Evolutionary conservation across 345 rosid genomes (phyloP), one percentile per base, ranked within the genome.

Genomic region (Sonneratia alba): DNA sequence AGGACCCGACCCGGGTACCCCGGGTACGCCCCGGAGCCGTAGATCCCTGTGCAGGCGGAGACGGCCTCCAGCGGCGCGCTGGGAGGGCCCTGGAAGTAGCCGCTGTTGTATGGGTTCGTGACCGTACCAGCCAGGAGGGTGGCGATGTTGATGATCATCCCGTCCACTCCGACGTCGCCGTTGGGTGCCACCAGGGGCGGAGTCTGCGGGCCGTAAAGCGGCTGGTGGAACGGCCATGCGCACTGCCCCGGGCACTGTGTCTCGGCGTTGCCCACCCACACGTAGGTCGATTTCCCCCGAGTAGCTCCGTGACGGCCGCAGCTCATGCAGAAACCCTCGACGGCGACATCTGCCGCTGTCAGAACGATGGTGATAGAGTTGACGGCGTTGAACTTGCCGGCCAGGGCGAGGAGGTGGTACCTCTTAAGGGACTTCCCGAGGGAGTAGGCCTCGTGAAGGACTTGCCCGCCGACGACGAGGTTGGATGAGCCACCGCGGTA

Each of bases 261-360:
- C 81, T 83, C 96, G 13, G 98, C 87, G 84, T 93, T 89, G 0
- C 98, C 98, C 0, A 93, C 92, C 98, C 98, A 91, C 0, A 91
- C 79, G 66, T 78, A 91, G 13, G 65, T 36, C 24, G 83, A 75
- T 13, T 84, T 81, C 24, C 70, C 76, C 0, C 64, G 66, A 16
- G 56, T 55, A 1, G 91, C 74, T n/a, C 84, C 92, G 83, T 93
- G 97, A 1, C 87, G 79, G 22, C 98, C 98, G 75, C 98, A 93
- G n/a, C 89, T 85, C 88, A 84, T 83, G 73, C 97, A 91, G 68
- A 91, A 83, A 2, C 98, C 87, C 4, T 93, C 97, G 0, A 93
- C 98, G 69, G 71, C 71, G 3, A 93, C 96, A 68, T 93, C 96
- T 67, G 83, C 80, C 14, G 96, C 90, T 68, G 97, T 93, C 10